Percentiles rank a stretch among this genome's conserved stretches.
phyloP scores from a whole-genome alignment of 23 red algal genomes.

The Cyanidium caldarium region DNA sequence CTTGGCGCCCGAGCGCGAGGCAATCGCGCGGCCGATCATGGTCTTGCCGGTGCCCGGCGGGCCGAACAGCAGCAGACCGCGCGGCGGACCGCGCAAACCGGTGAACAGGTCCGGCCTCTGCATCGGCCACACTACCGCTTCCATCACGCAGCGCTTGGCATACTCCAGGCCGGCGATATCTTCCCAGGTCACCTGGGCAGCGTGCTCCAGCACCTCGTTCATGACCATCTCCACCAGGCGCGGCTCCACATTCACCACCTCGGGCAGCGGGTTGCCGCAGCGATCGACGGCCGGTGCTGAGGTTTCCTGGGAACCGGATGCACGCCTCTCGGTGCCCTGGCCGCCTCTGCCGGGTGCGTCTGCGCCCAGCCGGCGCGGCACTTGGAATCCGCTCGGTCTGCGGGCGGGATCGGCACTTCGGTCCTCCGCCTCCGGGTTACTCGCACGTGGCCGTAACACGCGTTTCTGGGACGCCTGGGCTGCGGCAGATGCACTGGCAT shows the following conservation, averaged over 20 bases:
- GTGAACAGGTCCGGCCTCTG: slow-evolving; percentile 58
- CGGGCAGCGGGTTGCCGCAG: slow-evolving; percentile 6
- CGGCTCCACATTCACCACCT: slow-evolving; percentile 57
- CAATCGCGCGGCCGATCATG: slow-evolving; percentile 87
- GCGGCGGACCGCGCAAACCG: slow-evolving; percentile 58
- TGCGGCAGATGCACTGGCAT: too few relatives aligned
- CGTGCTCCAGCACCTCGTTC: slow-evolving; percentile 48
- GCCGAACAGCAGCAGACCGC: slow-evolving; percentile 84
- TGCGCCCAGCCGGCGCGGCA: background rate
- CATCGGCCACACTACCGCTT: slow-evolving; percentile 94
- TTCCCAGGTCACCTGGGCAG: slow-evolving; percentile 55
- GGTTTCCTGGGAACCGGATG: too few relatives aligned
- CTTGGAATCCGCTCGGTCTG: background rate
- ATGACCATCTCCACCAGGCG: slow-evolving; percentile 70
- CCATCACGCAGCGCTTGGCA: slow-evolving; percentile 82
- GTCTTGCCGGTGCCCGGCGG: slow-evolving; percentile 98
- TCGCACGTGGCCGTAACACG: background rate
- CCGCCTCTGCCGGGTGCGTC: too few relatives aligned
- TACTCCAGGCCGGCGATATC: slow-evolving; percentile 87
- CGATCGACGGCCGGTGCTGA: background rate
- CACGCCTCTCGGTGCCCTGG: too few relatives aligned
- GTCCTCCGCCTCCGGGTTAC: background rate
- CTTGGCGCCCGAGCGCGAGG: slow-evolving; percentile 43
- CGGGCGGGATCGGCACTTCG: background rate
- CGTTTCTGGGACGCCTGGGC: too few relatives aligned